Evolutionary conservation across 208 protist genomes (phyloP).

Genomic region (Trichomonas gallinae): DNA sequence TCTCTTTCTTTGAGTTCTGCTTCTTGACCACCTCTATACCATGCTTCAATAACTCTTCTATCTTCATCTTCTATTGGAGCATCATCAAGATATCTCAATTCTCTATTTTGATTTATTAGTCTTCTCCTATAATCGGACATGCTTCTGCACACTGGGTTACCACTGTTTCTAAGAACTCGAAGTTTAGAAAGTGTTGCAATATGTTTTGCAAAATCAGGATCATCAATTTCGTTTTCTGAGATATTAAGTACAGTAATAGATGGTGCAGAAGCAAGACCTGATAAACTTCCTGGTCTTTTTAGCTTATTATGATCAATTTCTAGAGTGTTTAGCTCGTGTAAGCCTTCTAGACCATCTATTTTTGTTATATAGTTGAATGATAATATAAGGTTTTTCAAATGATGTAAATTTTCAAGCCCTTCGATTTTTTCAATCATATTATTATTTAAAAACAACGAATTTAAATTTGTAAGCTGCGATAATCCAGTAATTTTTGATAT

Average conservation of each 20-base stretch:
- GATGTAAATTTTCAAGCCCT: neutral
- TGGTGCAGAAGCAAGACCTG: neutral
- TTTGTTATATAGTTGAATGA: neutral
- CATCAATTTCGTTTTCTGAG: neutral
- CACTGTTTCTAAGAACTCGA: neutral
- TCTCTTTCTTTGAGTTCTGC: neutral
- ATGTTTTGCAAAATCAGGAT: neutral
- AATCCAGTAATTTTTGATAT: neutral
- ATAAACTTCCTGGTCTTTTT: neutral
- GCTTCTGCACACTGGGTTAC: neutral
- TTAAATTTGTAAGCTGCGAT: neutral
- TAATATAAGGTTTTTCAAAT: neutral
- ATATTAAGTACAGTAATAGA: neutral
- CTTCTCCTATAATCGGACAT: neutral
- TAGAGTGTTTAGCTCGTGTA: neutral
- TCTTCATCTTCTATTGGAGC: neutral
- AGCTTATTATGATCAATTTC: constrained; percentile 15
- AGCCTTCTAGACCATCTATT: neutral
- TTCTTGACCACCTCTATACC: neutral
- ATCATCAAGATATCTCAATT: neutral
- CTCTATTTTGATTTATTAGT: neutral
- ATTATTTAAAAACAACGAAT: neutral
- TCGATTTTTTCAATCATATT: neutral
- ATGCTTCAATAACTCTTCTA: neutral
- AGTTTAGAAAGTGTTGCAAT: neutral